phyloP scores from a whole-genome alignment of 2,329 filamentous ascomycete genomes.

The Xylaria sp. region DNA sequence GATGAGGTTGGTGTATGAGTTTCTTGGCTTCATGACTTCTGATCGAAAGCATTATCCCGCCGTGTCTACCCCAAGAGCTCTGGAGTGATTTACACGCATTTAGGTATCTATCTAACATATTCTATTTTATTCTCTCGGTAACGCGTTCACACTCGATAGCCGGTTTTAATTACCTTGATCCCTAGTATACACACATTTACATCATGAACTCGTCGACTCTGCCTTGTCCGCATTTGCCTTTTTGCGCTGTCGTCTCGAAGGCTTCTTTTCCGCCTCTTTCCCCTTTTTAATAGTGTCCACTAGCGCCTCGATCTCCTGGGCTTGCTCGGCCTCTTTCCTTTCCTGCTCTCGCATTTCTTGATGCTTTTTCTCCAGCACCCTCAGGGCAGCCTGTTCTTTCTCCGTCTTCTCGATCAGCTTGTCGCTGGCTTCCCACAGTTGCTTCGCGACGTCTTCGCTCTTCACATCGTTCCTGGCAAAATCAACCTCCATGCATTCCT shows the following conservation, averaged over 20 bases:
- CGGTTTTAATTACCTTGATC: not conserved
- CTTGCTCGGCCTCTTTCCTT: slow-evolving; percentile 41
- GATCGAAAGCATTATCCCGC: no score
- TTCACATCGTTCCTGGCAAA: slow-evolving; percentile 74
- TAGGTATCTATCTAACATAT: no score
- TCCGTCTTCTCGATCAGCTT: slow-evolving; percentile 81
- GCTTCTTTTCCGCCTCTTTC: slow-evolving; percentile 43
- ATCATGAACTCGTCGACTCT: slow-evolving; percentile 16
- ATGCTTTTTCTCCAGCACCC: slow-evolving; percentile 46
- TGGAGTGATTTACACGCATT: no score
- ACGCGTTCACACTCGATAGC: slow-evolving; percentile 12
- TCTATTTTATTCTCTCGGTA: no score
- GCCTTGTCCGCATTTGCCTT: slow-evolving; percentile 36
- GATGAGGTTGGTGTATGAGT: no score
- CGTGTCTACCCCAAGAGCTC: no score
- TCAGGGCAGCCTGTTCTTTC: slow-evolving; percentile 70
- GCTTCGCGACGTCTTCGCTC: slow-evolving; percentile 80
- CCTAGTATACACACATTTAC: not conserved
- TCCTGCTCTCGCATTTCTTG: slow-evolving; percentile 44
- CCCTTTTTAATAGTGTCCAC: slow-evolving; percentile 43
- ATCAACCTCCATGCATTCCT: slow-evolving; percentile 83
- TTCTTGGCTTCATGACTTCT: no score
- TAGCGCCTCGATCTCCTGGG: slow-evolving; percentile 37
- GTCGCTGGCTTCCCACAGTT: slow-evolving; percentile 89
- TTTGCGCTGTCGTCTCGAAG: slow-evolving; percentile 41